These are phyloP conservation scores for Oryza glumipatula DNA, from an alignment of 176 grass and related monocot species.

Conservation along the genomic window DNA sequence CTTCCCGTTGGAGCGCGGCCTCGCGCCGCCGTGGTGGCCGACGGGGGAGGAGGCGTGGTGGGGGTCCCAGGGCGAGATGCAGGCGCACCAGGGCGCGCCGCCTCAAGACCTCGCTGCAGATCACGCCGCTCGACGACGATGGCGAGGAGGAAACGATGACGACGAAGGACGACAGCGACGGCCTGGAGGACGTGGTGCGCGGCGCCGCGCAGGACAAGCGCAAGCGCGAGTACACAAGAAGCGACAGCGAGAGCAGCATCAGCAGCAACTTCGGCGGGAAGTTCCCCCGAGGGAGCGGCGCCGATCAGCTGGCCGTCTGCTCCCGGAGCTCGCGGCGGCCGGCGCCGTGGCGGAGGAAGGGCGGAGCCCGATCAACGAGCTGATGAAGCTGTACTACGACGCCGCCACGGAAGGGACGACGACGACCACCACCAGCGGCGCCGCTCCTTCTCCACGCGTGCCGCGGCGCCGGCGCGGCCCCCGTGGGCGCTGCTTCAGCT, in stretches of 20 bases:
- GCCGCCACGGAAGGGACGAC: no score
- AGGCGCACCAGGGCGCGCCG: slow-evolving; percentile 53
- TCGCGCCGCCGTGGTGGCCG: slow-evolving; percentile 75
- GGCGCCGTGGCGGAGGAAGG: not conserved
- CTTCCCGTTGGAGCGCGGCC: slow-evolving; percentile 62
- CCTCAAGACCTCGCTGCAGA: slow-evolving; percentile 23
- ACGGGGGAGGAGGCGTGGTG: slow-evolving; percentile 74
- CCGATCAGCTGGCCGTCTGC: slow-evolving; percentile 9
- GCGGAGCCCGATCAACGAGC: slow-evolving; percentile 34
- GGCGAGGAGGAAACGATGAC: not conserved
- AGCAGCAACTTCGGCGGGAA: not conserved
- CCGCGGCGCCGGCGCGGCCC: no score
- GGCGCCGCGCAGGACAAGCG: slow-evolving; percentile 43
- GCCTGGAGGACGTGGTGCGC: not conserved
- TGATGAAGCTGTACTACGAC: slow-evolving; percentile 37
- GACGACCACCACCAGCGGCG: no score
- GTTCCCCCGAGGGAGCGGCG: not conserved
- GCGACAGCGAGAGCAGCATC: not conserved
- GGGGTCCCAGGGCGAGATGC: slow-evolving; percentile 60
- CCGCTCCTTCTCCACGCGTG: no score
- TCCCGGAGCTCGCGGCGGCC: slow-evolving; percentile 6
- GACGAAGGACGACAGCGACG: not conserved
- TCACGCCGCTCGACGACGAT: slow-evolving; percentile 32
- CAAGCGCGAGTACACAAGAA: slow-evolving; percentile 39
- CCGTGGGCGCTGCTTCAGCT: no score